Conservation (phyloP, 2,329 filamentous ascomycete species). For the Dichotomopilus funicola region DNA sequence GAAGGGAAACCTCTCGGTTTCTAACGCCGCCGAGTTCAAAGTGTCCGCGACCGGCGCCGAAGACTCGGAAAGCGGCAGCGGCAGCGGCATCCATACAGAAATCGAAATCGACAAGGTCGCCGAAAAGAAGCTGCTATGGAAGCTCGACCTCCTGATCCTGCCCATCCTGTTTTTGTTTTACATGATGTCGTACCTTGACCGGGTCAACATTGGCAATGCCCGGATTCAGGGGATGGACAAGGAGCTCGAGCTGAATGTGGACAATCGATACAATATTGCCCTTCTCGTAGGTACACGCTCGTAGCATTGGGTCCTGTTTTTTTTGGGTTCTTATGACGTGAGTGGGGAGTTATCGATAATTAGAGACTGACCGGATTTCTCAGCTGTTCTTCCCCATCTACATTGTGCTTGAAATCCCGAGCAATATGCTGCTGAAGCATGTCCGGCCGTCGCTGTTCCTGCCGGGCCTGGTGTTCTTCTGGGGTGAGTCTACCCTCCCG, state of each 20-base stretch:
- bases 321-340: not conserved
- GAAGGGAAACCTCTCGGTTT: no score
- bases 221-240: conserved; percentile 32
- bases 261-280: conserved; percentile 39
- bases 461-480: conserved; percentile 35
- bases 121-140: conserved; percentile 33
- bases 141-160: conserved; percentile 37
- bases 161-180: conserved; percentile 36
- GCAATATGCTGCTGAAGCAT: conserved; percentile 35
- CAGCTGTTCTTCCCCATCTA: conserved; percentile 21
- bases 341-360: no score
- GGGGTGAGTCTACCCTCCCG: conserved; percentile 28
- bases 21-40: no score
- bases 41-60: no score
- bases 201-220: conserved; percentile 44
- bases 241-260: conserved; percentile 35
- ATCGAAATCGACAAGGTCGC: conserved; percentile 15
- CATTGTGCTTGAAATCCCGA: conserved; percentile 37
- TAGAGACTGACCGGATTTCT: not conserved
- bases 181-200: conserved; percentile 38
- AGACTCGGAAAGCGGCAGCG: no score
- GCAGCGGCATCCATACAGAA: no score
- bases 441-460: conserved; percentile 34
- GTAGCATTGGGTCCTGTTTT: not conserved
- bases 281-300: conserved; percentile 27